phyloP scores from a whole-genome alignment of 352 stramenopile species.

The Globisporangium spiculum region DNA sequence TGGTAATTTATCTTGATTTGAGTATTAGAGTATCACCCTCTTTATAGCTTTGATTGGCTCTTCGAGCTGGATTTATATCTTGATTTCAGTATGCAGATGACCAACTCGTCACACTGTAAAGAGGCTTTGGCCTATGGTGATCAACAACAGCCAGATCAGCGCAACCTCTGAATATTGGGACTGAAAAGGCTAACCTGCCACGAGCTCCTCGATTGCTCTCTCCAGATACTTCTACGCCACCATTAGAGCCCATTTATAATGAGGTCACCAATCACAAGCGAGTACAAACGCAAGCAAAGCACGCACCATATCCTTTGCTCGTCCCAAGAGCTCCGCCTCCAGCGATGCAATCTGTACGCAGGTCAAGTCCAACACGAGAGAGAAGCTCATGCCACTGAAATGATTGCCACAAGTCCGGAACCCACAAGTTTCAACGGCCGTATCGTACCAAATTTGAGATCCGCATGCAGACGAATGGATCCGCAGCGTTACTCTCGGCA shows the following conservation, averaged over 20 bases:
- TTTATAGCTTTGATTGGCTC: neutral
- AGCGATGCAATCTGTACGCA: constrained; percentile 25
- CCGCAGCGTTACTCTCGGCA: constrained; percentile 3
- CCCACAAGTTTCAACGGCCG: neutral
- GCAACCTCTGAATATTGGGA: neutral
- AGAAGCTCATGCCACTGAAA: neutral
- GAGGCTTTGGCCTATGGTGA: neutral
- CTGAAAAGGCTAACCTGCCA: neutral
- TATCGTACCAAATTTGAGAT: constrained; percentile 31
- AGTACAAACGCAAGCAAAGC: neutral
- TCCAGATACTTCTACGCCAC: constrained; percentile 9
- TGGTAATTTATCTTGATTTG: neutral
- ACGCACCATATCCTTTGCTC: constrained; percentile 38
- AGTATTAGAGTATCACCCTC: neutral
- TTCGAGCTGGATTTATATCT: neutral
- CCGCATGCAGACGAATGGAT: constrained; percentile 35
- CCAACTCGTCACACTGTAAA: neutral
- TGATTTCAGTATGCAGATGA: neutral
- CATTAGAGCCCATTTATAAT: neutral
- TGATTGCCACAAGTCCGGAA: neutral
- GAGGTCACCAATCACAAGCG: neutral
- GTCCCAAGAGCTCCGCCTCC: constrained; percentile 32
- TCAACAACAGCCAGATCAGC: too few relatives aligned
- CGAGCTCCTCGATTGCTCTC: constrained; percentile 12
- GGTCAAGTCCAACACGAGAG: neutral